Evolutionary conservation across 371 early-diverging fungal species (phyloP).

Genomic region (Rhizopus arrhizus): DNA sequence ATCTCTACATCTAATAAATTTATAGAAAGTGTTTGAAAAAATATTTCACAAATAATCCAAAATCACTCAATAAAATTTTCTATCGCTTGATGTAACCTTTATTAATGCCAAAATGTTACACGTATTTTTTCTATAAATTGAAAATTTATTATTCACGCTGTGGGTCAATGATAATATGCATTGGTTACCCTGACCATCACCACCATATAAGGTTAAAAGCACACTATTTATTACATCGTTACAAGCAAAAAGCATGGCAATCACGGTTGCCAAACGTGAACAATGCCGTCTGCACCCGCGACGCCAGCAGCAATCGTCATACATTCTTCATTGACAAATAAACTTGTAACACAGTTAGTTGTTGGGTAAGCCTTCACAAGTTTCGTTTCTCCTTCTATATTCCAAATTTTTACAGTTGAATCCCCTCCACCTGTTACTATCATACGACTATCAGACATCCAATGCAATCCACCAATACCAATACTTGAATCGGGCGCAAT

Average conservation of each 20-base stretch:
- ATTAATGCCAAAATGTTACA: background rate
- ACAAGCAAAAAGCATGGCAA: background rate
- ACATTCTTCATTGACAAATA: slow-evolving; percentile 38
- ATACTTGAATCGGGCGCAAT: slow-evolving; percentile 38
- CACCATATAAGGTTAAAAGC: background rate
- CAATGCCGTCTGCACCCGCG: slow-evolving; percentile 41
- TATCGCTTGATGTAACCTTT: background rate
- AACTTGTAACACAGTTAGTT: slow-evolving; percentile 36
- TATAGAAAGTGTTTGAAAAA: slow-evolving; percentile 1
- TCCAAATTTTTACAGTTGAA: slow-evolving; percentile 42
- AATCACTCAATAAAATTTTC: background rate
- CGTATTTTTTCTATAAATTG: background rate
- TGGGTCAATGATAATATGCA: too few relatives aligned
- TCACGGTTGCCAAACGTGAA: slow-evolving; percentile 39
- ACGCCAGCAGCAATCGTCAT: slow-evolving; percentile 46
- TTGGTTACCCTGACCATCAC: background rate
- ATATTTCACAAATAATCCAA: background rate
- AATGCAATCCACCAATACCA: slow-evolving; percentile 44
- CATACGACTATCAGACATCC: slow-evolving; percentile 37
- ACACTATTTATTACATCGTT: too few relatives aligned
- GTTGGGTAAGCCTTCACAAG: slow-evolving; percentile 36
- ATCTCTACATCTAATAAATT: background rate
- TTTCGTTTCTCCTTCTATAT: slow-evolving; percentile 24
- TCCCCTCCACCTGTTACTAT: slow-evolving; percentile 51
- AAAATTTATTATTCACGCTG: background rate